A percentile compares a stretch with the other conserved stretches of the same genome.
Conservation (phyloP, 108 stramenopile genomes). For the Skeletonema tropicum region DNA sequence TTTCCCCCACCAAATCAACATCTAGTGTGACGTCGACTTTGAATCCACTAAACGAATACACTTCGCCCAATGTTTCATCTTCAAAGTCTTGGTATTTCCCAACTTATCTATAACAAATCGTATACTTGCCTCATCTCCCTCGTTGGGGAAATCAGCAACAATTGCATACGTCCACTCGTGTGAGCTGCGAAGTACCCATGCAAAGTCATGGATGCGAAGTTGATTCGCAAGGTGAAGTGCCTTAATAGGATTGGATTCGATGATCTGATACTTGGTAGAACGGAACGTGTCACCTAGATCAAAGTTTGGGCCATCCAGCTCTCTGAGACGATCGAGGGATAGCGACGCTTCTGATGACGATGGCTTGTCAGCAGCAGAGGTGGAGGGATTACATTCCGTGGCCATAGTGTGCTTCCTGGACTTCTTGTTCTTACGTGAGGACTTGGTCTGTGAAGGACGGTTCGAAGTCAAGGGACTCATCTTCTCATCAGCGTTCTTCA, state of each 20-base stretch:
- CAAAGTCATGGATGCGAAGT: conserved; percentile 16
- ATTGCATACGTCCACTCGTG: conserved; percentile 15
- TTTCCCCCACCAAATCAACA: too few relatives aligned
- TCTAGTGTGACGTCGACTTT: too few relatives aligned
- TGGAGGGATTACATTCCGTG: neutral
- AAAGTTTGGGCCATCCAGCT: neutral
- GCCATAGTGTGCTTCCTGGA: neutral
- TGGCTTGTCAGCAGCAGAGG: neutral
- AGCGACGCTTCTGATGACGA: neutral
- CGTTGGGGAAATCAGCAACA: conserved; percentile 7
- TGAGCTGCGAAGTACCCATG: conserved; percentile 6
- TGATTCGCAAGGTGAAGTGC: neutral
- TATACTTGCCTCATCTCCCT: conserved; percentile 2
- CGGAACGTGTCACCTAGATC: neutral
- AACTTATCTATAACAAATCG: too few relatives aligned
- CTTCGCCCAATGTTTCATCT: conserved; percentile 22
- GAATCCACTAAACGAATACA: conserved; percentile 19
- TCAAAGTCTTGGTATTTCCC: conserved; percentile 11
- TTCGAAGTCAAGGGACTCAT: neutral
- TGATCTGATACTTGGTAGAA: neutral
- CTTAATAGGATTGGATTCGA: neutral
- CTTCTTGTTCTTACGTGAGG: neutral
- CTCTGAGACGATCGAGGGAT: neutral
- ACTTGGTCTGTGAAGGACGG: neutral
- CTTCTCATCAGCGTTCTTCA: neutral